Base-by-base conservation (phyloP, 768 basidiomycete genomes). In the Agrocybe pediades region DNA sequence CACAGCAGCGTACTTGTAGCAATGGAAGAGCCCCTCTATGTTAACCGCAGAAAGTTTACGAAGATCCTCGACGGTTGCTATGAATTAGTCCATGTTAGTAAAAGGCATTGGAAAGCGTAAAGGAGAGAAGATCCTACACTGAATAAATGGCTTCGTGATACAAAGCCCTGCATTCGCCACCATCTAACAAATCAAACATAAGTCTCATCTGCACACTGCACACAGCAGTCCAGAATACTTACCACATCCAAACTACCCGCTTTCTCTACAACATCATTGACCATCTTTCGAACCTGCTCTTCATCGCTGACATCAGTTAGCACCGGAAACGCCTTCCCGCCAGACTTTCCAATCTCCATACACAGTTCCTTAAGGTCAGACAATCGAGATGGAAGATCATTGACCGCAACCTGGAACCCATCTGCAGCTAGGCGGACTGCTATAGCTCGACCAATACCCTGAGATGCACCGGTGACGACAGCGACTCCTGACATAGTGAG, bases 161-260 rank as follows among this genome's bases (percentile, higher is more conserved):
- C 46, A 53, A 26, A 75, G 67, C 1, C 77, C 77, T 5, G 77
- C 78, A 61, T 80, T 80, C 3, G 78, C 77, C 2, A 80, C 69
- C 74, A 78, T 74, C 73, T 74, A 53, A 11, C 30, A 19, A 19
- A 13, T 2, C 3, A 24, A 1, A n/a, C n/a, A 36, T 36, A 20
- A 17, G 11, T 15, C 20, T 23, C 19, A 50, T 23, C 6, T 6
- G 6, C n/a, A n/a, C n/a, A n/a, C n/a, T n/a, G n/a, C n/a, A n/a
- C n/a, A n/a, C n/a, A n/a, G n/a, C n/a, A n/a, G n/a, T n/a, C n/a
- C n/a, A 30, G 3, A 16, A 15, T 13, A 36, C 16, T 54, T 44
- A 80, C 81, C 16, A 80, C 78, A 54, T 82, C 77, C 17, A 84
- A 55, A 3, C 74, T 62, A 2, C 80, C 81, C 8, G 81, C 65